Conservation (phyloP, 129 eudicot genomes). For the Pittosporum tobira region DNA sequence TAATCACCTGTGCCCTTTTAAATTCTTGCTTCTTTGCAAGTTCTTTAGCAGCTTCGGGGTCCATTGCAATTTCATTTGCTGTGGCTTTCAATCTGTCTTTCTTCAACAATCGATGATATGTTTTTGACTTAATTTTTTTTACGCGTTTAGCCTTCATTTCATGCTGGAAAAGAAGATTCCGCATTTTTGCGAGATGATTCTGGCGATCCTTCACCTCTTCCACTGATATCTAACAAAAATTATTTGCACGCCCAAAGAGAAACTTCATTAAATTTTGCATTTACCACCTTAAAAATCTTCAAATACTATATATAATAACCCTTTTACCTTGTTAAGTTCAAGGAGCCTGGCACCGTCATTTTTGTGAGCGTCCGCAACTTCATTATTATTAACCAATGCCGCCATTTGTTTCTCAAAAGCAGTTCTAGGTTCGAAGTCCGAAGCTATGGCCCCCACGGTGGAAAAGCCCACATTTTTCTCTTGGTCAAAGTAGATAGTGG, state of each 20-base stretch:
- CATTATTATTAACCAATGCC: conserved; percentile 42
- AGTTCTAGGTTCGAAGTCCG: conserved; percentile 84
- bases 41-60: conserved; percentile 81
- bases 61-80: conserved; percentile 32
- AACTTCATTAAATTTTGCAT: no score
- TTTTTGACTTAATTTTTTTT: conserved; percentile 84
- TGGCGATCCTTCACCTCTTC: conserved; percentile 81
- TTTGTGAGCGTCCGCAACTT: conserved; percentile 75
- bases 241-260: neutral
- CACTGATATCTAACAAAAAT: conserved; percentile 51
- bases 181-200: conserved; percentile 84
- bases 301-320: neutral
- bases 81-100: conserved; percentile 61
- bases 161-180: conserved; percentile 81
- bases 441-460: conserved; percentile 92
- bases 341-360: conserved; percentile 89
- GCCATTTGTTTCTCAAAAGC: conserved; percentile 87
- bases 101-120: conserved; percentile 63
- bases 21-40: conserved; percentile 87
- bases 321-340: conserved; percentile 69
- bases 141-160: conserved; percentile 81
- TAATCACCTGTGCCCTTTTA: conserved; percentile 71
- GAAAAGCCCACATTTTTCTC: conserved; percentile 46
- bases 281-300: neutral
- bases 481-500: conserved; percentile 67